Evolutionary conservation across 768 basidiomycete species (phyloP), one percentile per base, ranked within the genome.

Genomic region (Boletus rex-veris): DNA sequence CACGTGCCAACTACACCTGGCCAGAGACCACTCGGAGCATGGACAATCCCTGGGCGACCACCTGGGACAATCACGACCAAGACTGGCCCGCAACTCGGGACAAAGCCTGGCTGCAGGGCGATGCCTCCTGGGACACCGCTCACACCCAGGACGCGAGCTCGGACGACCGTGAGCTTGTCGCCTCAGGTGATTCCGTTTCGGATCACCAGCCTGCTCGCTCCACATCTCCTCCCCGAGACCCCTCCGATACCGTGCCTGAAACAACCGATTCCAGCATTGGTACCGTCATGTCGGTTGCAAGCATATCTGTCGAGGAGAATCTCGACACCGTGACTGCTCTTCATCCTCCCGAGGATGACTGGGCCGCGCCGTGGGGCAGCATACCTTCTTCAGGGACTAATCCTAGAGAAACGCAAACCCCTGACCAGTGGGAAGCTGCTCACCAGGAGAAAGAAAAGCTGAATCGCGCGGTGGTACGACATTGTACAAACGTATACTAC

Each of bases 21-120:
- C 42, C 42, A 43, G 24, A 19, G 9, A 30, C 43, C 9, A 30
- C 43, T 44, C 40, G 12, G 18, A 10, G 21, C 12, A 89, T 89
- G 86, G 86, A 89, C 60, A 83, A 90, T 69, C 83, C 86, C 45
- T 91, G 87, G 83, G 80, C 81, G 39, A 85, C 85, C 68, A 80
- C 14, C 6, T 45, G 45, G 45, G 45, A 45, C 45, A 7, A 33
- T 2, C 31, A 26, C 12, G 11, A 42, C 24, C 3, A 33, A 18
- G 18, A 15, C 12, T n/a, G 36, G 35, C 31, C 52, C 28, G 57
- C 69, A 31, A 44, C 68, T 16, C 65, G 64, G 14, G 64, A 68
- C 10, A 69, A 78, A 7, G 66, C 77, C 9, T 86, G 84, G 84
- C 55, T 41, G 3, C 46, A 11, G 16, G 40, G 28, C 12, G 45